Evolutionary conservation across 306 rosid species (phyloP).

Genomic region (Quillaja saponaria): DNA sequence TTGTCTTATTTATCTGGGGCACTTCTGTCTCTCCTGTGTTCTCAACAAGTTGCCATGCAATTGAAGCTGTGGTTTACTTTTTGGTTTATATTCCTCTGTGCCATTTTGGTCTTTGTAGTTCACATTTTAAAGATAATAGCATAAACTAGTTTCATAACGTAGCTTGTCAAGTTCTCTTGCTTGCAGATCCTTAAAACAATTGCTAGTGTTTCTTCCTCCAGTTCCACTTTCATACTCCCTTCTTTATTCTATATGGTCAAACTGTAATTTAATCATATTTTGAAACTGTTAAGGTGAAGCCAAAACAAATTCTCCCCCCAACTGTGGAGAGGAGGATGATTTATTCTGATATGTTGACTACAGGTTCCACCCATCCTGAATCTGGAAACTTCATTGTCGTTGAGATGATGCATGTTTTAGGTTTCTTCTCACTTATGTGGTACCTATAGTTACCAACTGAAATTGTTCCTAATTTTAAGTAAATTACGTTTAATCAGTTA

Average conservation of each 20-base stretch:
- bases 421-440: too few species aligned
- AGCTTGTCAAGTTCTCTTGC: conserved; percentile 5
- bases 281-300: conserved; percentile 11
- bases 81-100: conserved; percentile 25
- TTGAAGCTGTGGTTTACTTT: conserved; percentile 24
- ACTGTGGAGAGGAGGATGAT: not conserved
- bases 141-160: too few species aligned
- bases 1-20: conserved; percentile 13
- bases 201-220: too few species aligned
- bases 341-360: too few species aligned
- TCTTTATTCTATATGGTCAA: not conserved
- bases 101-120: conserved; percentile 15
- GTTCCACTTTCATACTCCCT: not conserved
- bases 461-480: too few species aligned
- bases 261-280: not conserved
- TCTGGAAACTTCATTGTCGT: too few species aligned
- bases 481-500: too few species aligned
- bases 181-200: conserved; percentile 2
- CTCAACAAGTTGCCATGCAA: not conserved
- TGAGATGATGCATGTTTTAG: too few species aligned
- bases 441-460: too few species aligned
- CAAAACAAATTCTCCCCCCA: too few species aligned
- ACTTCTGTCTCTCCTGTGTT: conserved; percentile 8
- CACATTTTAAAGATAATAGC: too few species aligned
- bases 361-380: too few species aligned